Conservation (phyloP, 768 basidiomycete species). For the Amyloporia xantha region DNA sequence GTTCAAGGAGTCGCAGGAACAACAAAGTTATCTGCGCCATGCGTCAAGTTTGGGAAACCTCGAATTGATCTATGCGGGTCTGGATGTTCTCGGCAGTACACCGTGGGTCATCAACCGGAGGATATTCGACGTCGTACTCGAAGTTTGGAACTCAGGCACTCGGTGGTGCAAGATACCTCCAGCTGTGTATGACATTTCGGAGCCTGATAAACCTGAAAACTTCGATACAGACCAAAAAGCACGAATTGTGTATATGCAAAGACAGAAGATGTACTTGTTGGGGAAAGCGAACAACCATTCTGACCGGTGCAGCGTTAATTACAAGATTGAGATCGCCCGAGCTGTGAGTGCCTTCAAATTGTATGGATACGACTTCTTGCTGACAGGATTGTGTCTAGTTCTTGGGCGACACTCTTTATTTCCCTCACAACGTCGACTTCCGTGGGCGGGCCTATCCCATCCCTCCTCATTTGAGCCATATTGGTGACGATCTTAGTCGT, state of each 20-base stretch:
- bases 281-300: constrained; percentile 79
- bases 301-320: constrained; percentile 88
- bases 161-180: constrained; percentile 83
- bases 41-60: constrained; percentile 71
- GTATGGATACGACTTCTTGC: not conserved
- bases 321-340: constrained; percentile 93
- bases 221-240: constrained; percentile 47
- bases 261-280: constrained; percentile 49
- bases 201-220: constrained; percentile 50
- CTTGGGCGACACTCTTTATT: constrained; percentile 80
- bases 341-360: constrained; percentile 47
- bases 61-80: constrained; percentile 79
- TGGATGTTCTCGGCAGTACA: constrained; percentile 86
- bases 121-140: constrained; percentile 42
- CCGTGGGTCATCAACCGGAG: constrained; percentile 85
- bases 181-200: constrained; percentile 52
- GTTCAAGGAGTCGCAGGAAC: constrained; percentile 85
- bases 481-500: constrained; percentile 90
- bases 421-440: constrained; percentile 97
- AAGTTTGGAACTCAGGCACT: constrained; percentile 83
- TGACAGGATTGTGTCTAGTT: constrained; percentile 42
- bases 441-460: constrained; percentile 96
- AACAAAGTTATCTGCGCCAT: constrained; percentile 66
- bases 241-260: constrained; percentile 46
- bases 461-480: constrained; percentile 91